These are phyloP conservation scores for Botrytis cinerea DNA, from an alignment of 2,329 filamentous ascomycete genomes.

Conservation along the genomic window DNA sequence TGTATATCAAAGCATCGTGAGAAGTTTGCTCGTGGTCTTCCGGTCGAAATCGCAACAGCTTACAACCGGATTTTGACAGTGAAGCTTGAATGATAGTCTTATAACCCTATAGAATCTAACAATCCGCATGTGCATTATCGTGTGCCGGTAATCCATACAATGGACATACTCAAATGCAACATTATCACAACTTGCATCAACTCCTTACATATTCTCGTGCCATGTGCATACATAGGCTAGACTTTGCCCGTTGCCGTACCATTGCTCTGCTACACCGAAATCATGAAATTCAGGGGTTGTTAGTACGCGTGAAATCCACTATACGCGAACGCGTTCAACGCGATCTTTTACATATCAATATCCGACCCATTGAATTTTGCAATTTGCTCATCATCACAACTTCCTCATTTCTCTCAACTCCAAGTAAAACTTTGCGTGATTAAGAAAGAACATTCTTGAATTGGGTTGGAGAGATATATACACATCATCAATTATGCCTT, in stretches of 20 bases:
- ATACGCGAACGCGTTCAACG: slow-evolving; percentile 18
- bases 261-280: neutral
- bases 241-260: slow-evolving; percentile 4
- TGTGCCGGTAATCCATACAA: neutral
- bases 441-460: slow-evolving; percentile 28
- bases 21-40: neutral
- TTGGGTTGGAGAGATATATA: neutral
- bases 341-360: slow-evolving; percentile 11
- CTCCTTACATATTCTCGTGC: slow-evolving; percentile 1
- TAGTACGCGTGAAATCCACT: slow-evolving; percentile 14
- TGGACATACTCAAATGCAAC: slow-evolving; percentile 1
- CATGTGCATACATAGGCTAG: neutral
- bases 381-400: slow-evolving; percentile 13
- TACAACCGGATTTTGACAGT: neutral
- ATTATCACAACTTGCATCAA: neutral
- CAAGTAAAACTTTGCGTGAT: slow-evolving; percentile 4
- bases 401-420: slow-evolving; percentile 14
- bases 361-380: neutral
- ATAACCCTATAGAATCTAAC: neutral
- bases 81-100: neutral
- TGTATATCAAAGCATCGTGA: neutral
- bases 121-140: neutral
- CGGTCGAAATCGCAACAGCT: neutral
- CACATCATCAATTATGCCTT: slow-evolving; percentile 39
- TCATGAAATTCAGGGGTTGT: slow-evolving; percentile 9